A percentile compares a stretch with the other conserved stretches of the same genome.
phyloP scores from a whole-genome alignment of 345 rosid genomes.

The thale cress (Arabidopsis thaliana) region TAIR10.1 NC_003070.9:20998001-20998500 shows the following conservation, averaged over 20 bases:
- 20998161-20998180: constrained; percentile 61
- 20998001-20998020: not conserved
- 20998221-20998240: constrained; percentile 59
- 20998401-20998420: no score
- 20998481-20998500: no score
- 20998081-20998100: no score
- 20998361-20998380: not conserved
- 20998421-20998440: no score
- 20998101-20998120: no score
- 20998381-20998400: no score
- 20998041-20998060: not conserved
- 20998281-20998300: not conserved
- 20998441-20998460: not conserved
- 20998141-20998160: no score
- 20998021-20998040: not conserved
- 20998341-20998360: constrained; percentile 18
- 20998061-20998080: no score
- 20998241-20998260: constrained; percentile 15
- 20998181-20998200: constrained; percentile 50
- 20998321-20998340: constrained; percentile 56
- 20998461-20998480: no score
- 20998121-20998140: no score
- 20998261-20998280: not conserved
- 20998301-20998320: constrained; percentile 13
- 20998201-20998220: constrained; percentile 59